These are phyloP conservation scores for Delonix regia DNA, from an alignment of 306 rosid genomes.

Conservation along the genomic window DNA sequence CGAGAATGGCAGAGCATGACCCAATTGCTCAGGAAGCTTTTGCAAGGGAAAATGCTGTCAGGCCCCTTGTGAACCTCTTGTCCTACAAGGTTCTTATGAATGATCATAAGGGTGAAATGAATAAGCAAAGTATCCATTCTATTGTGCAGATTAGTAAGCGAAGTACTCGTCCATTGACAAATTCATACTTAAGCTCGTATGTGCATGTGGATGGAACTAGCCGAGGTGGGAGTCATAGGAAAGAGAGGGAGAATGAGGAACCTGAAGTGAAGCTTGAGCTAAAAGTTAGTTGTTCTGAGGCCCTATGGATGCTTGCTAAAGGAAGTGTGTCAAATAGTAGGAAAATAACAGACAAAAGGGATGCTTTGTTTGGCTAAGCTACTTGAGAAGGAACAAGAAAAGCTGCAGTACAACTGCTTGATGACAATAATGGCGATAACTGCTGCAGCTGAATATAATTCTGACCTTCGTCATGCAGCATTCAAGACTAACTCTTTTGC, in stretches of 20 bases:
- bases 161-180: neutral
- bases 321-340: conserved; percentile 63
- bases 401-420: conserved; percentile 67
- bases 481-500: conserved; percentile 70
- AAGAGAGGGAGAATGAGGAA: conserved; percentile 77
- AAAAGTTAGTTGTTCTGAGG: conserved; percentile 63
- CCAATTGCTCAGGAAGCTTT: conserved; percentile 61
- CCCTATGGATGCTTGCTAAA: conserved; percentile 73
- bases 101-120: conserved; percentile 38
- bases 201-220: conserved; percentile 56
- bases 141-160: conserved; percentile 60
- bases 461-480: conserved; percentile 65
- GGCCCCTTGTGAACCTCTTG: conserved; percentile 61
- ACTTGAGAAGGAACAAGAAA: conserved; percentile 69
- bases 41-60: conserved; percentile 68
- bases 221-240: conserved; percentile 56
- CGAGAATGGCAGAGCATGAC: conserved; percentile 69
- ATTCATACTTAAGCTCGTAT: no score
- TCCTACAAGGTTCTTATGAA: conserved; percentile 55
- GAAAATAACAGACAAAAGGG: conserved; percentile 77
- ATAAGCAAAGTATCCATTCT: conserved; percentile 64
- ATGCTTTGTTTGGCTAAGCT: conserved; percentile 80
- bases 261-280: conserved; percentile 61
- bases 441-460: conserved; percentile 64
- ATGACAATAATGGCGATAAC: conserved; percentile 75